These are phyloP conservation scores for Cornus kousa DNA, from an alignment of 148 eudicot genomes.

Conservation along the genomic window DNA sequence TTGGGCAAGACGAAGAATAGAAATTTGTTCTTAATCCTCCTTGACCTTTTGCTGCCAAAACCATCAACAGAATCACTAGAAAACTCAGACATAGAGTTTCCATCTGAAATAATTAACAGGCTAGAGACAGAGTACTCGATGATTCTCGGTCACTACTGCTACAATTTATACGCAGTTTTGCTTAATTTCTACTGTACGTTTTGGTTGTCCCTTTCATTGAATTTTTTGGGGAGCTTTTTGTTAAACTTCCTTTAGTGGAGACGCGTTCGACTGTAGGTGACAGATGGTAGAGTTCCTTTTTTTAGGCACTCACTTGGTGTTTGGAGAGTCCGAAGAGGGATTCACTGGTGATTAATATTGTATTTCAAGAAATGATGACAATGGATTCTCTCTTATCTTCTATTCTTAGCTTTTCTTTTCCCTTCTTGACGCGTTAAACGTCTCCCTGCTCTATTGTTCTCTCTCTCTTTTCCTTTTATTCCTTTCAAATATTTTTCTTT, in stretches of 20 bases:
- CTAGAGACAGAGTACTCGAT: not conserved
- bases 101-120: slow-evolving; percentile 4
- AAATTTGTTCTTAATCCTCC: slow-evolving; percentile 36
- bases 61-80: slow-evolving; percentile 2
- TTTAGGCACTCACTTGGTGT: not conserved
- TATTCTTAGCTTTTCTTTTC: slow-evolving; percentile 9
- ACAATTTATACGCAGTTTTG: not conserved
- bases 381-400: not conserved
- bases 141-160: not conserved
- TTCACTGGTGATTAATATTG: slow-evolving; percentile 1
- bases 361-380: not conserved
- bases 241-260: not conserved
- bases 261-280: slow-evolving; percentile 2
- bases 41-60: slow-evolving; percentile 29
- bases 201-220: not conserved
- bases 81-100: slow-evolving; percentile 10
- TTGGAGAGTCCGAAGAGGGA: not conserved
- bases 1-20: slow-evolving; percentile 52
- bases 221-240: not conserved
- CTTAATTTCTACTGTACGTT: not conserved
- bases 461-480: too few relatives aligned
- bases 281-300: slow-evolving; percentile 1
- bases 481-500: too few relatives aligned
- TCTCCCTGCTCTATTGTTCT: not conserved
- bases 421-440: not conserved